A percentile compares a stretch with the other conserved stretches of the same genome.
Conservation (phyloP, 257 asterid species). For the Solanum raphanifolium region DNA sequence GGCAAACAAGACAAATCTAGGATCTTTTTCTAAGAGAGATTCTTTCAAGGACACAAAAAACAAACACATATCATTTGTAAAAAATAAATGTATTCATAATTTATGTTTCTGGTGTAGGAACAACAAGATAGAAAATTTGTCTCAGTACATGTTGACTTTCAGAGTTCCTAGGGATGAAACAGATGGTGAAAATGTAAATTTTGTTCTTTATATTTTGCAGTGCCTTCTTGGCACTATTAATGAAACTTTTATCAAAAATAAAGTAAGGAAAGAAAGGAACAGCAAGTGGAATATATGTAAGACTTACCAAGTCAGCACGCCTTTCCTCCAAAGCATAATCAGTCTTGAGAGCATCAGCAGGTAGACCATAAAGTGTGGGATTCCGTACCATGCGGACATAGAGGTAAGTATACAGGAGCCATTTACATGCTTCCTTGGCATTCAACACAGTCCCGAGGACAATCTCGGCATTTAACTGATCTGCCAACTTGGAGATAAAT, state of each 20-base stretch:
- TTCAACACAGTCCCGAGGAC: slow-evolving; percentile 37
- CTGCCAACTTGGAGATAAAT: slow-evolving; percentile 32
- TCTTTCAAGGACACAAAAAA: neutral
- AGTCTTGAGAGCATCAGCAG: slow-evolving; percentile 17
- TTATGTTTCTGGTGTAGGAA: neutral
- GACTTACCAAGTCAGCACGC: slow-evolving; percentile 27
- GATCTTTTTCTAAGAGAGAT: neutral
- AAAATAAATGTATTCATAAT: neutral
- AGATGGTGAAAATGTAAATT: neutral
- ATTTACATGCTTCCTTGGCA: slow-evolving; percentile 33
- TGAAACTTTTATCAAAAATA: neutral
- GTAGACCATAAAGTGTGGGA: slow-evolving; percentile 31
- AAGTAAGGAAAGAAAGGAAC: neutral
- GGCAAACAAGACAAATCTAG: neutral
- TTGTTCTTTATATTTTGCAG: neutral
- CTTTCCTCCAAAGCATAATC: slow-evolving; percentile 21
- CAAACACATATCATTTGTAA: neutral
- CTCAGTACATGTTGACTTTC: neutral
- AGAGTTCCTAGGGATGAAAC: neutral
- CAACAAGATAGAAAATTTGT: neutral
- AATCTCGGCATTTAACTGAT: slow-evolving; percentile 38
- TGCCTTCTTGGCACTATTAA: neutral
- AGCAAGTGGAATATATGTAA: neutral
- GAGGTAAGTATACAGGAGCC: slow-evolving; percentile 38
- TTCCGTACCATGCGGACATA: slow-evolving; percentile 32